Evolutionary conservation across 148 eudicot genomes (phyloP).

Genomic region (Polygonum aviculare): DNA sequence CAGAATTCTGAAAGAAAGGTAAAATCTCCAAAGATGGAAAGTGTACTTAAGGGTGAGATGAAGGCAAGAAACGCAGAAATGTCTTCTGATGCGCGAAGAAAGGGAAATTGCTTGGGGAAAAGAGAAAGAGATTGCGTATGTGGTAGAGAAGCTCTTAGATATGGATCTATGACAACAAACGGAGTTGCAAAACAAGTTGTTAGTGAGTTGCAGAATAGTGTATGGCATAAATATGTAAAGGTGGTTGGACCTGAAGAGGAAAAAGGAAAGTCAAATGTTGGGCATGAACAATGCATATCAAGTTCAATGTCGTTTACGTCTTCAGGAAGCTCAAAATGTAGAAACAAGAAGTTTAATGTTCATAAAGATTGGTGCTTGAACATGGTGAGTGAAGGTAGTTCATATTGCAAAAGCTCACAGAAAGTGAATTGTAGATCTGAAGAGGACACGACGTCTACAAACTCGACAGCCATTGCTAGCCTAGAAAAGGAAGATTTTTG

Average conservation of each 20-base stretch:
- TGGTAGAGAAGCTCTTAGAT: background rate
- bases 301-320: constrained; percentile 13
- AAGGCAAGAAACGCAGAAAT: background rate
- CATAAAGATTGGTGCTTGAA: constrained; percentile 22
- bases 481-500: constrained; percentile 6
- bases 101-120: background rate
- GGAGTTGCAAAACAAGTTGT: constrained; percentile 26
- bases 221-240: constrained; percentile 18
- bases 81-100: background rate
- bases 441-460: background rate
- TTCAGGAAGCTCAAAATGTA: constrained; percentile 26
- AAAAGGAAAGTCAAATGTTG: background rate
- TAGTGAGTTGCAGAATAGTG: constrained; percentile 19
- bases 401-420: background rate
- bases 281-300: background rate
- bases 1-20: background rate
- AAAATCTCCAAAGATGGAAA: background rate
- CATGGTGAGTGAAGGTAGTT: background rate
- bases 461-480: background rate
- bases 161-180: background rate
- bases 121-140: background rate
- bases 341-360: constrained; percentile 10
- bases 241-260: background rate
- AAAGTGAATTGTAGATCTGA: background rate
- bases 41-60: background rate